Percentiles rank a stretch among this genome's conserved stretches.
Evolutionary conservation across 768 basidiomycete genomes (phyloP).

Genomic region (Lentinula sp.): DNA sequence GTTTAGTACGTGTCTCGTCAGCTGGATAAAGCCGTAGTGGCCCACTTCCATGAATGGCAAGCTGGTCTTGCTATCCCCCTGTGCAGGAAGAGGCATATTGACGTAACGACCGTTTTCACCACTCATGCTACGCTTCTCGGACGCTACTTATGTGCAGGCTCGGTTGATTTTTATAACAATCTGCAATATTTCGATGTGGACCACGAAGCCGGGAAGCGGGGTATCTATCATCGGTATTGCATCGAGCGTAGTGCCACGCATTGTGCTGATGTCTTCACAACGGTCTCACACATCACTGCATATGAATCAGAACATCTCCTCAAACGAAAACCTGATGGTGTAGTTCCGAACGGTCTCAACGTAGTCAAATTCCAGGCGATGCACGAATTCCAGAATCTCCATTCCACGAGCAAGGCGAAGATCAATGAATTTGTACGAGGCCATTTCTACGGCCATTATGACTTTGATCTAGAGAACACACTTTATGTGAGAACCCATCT

Average conservation of each 20-base stretch:
- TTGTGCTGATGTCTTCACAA: conserved; percentile 97
- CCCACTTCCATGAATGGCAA: conserved; percentile 99
- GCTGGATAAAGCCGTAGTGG: conserved; percentile 80
- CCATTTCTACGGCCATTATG: conserved; percentile 97
- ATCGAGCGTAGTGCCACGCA: conserved; percentile 94
- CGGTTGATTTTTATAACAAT: conserved; percentile 99
- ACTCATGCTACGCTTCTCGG: conserved; percentile 98
- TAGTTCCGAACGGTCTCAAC: conserved; percentile 95
- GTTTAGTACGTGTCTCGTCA: conserved; percentile 76
- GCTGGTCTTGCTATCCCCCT: conserved; percentile 93
- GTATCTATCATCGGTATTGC: conserved; percentile 97
- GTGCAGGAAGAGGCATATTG: conserved; percentile 93
- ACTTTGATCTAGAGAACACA: conserved; percentile 92
- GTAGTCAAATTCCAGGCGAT: conserved; percentile 99
- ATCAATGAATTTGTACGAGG: conserved; percentile 97
- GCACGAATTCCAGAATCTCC: conserved; percentile 98
- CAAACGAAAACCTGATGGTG: conserved; percentile 96
- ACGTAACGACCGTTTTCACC: conserved; percentile 98
- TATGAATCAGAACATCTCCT: conserved; percentile 95
- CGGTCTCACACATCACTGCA: conserved; percentile 95
- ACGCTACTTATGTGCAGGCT: conserved; percentile 96
- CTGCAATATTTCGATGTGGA: conserved; percentile 99
- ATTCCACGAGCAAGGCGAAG: conserved; percentile 90
- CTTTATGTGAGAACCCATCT: conserved; percentile 54
- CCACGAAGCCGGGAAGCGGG: conserved; percentile 97